These are phyloP conservation scores for Tephrocybe sp. DNA, from an alignment of 768 basidiomycete species.

Conservation along the genomic window DNA sequence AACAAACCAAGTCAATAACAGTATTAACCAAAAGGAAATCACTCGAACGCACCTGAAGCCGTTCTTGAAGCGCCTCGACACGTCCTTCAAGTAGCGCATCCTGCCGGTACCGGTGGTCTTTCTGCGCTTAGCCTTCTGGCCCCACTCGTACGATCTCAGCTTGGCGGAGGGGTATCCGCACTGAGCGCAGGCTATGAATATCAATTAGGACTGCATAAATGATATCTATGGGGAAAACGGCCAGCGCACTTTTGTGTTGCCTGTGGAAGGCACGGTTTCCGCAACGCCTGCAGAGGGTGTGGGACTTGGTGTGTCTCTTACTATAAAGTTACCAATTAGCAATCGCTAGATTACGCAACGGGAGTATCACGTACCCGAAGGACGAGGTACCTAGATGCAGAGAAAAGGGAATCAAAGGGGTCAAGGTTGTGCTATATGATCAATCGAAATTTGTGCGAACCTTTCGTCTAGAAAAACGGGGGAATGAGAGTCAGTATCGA, in stretches of 20 bases:
- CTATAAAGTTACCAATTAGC: slow-evolving; percentile 42
- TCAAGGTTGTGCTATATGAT: neutral
- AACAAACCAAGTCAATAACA: neutral
- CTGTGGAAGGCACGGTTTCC: slow-evolving; percentile 95
- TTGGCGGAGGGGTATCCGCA: slow-evolving; percentile 97
- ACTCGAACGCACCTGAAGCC: slow-evolving; percentile 78
- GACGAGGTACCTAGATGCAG: slow-evolving; percentile 81
- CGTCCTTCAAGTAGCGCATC: slow-evolving; percentile 90
- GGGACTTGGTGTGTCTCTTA: slow-evolving; percentile 96
- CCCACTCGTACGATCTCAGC: slow-evolving; percentile 96
- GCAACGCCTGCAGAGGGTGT: slow-evolving; percentile 97
- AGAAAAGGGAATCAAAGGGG: slow-evolving; percentile 1
- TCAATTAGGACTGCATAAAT: slow-evolving; percentile 2
- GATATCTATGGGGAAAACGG: neutral
- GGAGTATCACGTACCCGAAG: slow-evolving; percentile 70
- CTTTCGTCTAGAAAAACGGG: slow-evolving; percentile 69
- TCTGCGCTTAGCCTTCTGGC: slow-evolving; percentile 98
- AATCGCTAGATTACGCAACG: neutral
- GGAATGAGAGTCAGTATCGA: slow-evolving; percentile 20
- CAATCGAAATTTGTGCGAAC: slow-evolving; percentile 42
- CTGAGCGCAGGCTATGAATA: slow-evolving; percentile 75
- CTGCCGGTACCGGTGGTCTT: slow-evolving; percentile 98
- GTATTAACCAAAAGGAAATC: neutral
- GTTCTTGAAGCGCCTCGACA: slow-evolving; percentile 97
- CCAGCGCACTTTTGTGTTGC: slow-evolving; percentile 89